Evolutionary conservation across 2,329 filamentous ascomycete genomes (phyloP).

Genomic region (Aspergillus niger): DNA sequence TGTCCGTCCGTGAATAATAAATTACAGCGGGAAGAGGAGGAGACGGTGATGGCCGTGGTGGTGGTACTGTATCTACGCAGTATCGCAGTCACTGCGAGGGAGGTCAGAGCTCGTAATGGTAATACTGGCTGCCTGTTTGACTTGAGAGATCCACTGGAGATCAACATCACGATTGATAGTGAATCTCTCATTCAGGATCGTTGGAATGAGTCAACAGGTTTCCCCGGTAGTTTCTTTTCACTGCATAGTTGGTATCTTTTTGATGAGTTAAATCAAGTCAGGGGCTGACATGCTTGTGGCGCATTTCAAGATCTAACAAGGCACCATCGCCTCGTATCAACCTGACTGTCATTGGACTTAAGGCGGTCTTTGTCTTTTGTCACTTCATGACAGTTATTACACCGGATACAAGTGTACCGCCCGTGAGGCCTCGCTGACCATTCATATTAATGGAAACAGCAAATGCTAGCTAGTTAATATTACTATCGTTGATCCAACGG

Average conservation of each 20-base stretch:
- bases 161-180: background rate
- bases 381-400: background rate
- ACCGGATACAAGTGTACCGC: background rate
- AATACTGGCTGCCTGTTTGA: slow-evolving; percentile 1
- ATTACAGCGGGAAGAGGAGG: slow-evolving; percentile 9
- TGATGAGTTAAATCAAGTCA: background rate
- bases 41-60: background rate
- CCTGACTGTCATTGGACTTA: background rate
- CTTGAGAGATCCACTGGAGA: background rate
- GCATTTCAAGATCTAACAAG: slow-evolving; percentile 1
- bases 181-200: background rate
- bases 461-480: no score
- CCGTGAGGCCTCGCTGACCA: no score
- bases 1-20: slow-evolving; percentile 14
- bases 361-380: background rate
- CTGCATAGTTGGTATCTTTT: background rate
- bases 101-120: slow-evolving; percentile 1
- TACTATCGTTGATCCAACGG: background rate
- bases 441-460: no score
- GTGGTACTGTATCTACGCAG: background rate
- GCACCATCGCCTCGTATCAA: background rate
- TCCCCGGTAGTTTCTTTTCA: background rate
- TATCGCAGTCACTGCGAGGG: background rate
- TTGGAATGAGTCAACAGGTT: background rate
- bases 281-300: slow-evolving; percentile 7